phyloP scores from a whole-genome alignment of 2,329 filamentous ascomycete species.

The Teratosphaeria pseudoeucalypti region DNA sequence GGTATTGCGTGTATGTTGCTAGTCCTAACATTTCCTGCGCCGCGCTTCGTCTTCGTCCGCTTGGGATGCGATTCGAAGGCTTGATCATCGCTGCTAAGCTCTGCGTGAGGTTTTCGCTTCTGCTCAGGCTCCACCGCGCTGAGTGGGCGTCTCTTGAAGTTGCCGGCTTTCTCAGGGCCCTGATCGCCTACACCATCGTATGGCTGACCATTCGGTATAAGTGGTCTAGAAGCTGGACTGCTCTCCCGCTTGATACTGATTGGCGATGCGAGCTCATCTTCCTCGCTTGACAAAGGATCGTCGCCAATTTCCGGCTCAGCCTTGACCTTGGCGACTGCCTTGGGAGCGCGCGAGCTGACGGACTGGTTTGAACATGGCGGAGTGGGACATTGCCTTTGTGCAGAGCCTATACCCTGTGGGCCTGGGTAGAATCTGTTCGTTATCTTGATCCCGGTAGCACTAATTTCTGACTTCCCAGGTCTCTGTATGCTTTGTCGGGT shows the following conservation, averaged over 20 bases:
- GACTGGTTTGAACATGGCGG: constrained; percentile 1
- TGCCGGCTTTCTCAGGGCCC: constrained; percentile 3
- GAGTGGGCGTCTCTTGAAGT: not conserved
- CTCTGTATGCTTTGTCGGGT: not conserved
- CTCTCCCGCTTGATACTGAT: not conserved
- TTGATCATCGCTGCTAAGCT: constrained; percentile 6
- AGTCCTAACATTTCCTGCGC: not conserved
- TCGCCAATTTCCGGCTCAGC: constrained; percentile 3
- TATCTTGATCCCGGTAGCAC: not conserved
- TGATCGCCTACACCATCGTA: not conserved
- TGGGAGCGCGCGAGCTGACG: not conserved
- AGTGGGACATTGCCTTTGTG: not conserved
- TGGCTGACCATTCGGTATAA: not conserved
- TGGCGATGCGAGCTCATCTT: not conserved
- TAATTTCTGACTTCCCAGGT: not conserved
- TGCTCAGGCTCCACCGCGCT: not conserved
- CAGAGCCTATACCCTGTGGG: not conserved
- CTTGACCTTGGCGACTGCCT: not conserved
- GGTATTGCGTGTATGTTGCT: constrained; percentile 7
- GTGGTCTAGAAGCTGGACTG: not conserved
- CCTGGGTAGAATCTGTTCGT: not conserved
- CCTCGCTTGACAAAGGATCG: constrained; percentile 9
- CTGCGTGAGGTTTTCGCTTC: not conserved
- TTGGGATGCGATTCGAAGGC: constrained; percentile 9
- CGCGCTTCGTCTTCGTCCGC: constrained; percentile 5